Percentiles rank a stretch among this genome's conserved stretches.
Conservation (phyloP, 306 rosid genomes). For the Castanea crenata region DNA sequence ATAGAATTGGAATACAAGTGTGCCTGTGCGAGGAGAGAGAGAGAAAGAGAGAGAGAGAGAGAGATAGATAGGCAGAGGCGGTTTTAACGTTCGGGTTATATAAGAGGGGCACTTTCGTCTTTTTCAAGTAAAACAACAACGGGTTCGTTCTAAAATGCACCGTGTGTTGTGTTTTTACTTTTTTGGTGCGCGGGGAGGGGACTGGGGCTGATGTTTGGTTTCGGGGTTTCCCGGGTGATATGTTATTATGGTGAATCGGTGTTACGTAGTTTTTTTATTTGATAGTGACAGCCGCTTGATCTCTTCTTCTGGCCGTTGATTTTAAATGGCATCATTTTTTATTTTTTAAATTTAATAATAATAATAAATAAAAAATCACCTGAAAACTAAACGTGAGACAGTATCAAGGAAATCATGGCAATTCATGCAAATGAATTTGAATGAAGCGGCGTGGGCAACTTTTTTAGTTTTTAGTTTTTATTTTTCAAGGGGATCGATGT, state of each 20-base stretch:
- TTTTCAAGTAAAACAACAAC: too few species aligned
- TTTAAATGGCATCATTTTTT: too few species aligned
- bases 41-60: constrained; percentile 3
- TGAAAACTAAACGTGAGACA: too few species aligned
- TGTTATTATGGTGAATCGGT: neutral
- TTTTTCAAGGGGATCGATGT: too few species aligned
- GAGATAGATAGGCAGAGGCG: constrained; percentile 22
- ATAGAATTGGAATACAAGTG: constrained; percentile 16
- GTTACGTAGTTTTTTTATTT: neutral
- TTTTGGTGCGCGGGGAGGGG: neutral
- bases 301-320: neutral
- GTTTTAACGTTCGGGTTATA: constrained; percentile 72
- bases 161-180: neutral
- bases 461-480: too few species aligned
- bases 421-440: too few species aligned
- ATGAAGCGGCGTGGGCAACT: too few species aligned
- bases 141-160: constrained; percentile 34
- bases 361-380: too few species aligned
- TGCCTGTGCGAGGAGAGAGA: neutral
- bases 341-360: too few species aligned
- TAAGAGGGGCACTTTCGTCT: too few species aligned
- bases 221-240: constrained; percentile 22
- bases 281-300: neutral
- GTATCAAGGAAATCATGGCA: too few species aligned
- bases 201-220: neutral